Base-by-base conservation (phyloP, 805 yeast species). In the Jamesozyma gamospora region DNA sequence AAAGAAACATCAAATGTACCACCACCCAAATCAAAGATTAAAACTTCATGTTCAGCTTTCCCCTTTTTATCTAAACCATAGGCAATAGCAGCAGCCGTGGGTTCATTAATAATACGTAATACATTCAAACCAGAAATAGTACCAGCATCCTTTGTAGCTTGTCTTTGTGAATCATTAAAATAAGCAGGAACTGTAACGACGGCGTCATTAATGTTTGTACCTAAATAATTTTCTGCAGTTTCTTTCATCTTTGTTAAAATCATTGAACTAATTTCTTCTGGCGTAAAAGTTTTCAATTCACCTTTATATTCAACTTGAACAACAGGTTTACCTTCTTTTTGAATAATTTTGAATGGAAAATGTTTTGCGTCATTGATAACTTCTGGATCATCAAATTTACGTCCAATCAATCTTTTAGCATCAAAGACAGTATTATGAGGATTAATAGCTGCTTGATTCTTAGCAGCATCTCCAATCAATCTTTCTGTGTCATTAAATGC, bases 121-220 rank as follows among this genome's bases (percentile, higher is more conserved):
- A 78, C 84, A 68, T 85, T 85, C 63, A 85, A 48, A 95, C 96
- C 96, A 43, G 96, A 90, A 75, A 87, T 87, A 53, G 79, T 70
- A 72, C 95, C 96, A 44, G 96, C 95, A 65, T 87, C 95, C 74
- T 87, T 86, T 58, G 96, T 86, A 60, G 86, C 88, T 71, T 88
- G 96, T 74, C 96, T 84, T 71, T 88, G 96, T 41, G 96, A 86
- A 67, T 87, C 96, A 69, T 88, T 88, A 75, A 87, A 87, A 71
- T 87, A 87, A 44, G 96, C 96, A 40, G 96, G 96, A 77, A 79
- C 86, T 52, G 86, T 79, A 58, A 78, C 72, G 53, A 78, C 85
- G 56, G 85, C 83, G 61, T 78, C 75, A 41, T 76, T 79, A 41
- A 86, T 90, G 53, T 68, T 70, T 53, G 72, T 69, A 56, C 95